Base-by-base conservation (phyloP, 1,139 yeast genomes). In the Saccharomyces hybrid region DNA sequence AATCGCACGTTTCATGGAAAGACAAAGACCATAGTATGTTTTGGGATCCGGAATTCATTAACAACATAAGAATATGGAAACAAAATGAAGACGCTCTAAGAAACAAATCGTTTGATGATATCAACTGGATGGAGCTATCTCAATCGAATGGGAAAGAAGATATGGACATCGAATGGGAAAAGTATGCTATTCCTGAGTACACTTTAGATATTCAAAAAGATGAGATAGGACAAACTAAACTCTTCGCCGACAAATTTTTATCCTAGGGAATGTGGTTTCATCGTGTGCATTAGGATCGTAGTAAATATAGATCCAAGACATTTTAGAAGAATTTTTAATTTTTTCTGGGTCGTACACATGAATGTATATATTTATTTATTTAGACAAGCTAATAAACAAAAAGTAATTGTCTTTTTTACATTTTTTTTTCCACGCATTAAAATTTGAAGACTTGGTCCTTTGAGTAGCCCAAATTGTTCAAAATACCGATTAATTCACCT, bases 371-470 rank as follows among this genome's bases (percentile, higher is more conserved):
- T 38, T 16, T 34, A 16, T 4, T 31, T 31, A 3, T 12, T 34
- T 34, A 7, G 21, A 34, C 42, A 11, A 34, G 14, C 21, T 19
- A 16, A 14, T 49, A 26, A 38, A 49, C 29, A 27, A 38, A 38
- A 7, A 7, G 28, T 27, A 27, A 12, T 12, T n/a, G 5, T 47
- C 14, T 28, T 47, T 27, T 27, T 24, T 24, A 12, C 12, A 24
- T 31, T 19, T 16, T 31, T 31, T 48, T 16, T 24, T 24, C 11
- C 47, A 19, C 5, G 47, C 38, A 53, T 66, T 82, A 93, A 72
- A 89, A 93, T 78, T 93, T 93, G 76, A 82, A 91, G 53, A 93
- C 98, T 68, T 88, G 84, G 58, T 87, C 91, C 77, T 88, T 86
- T 73, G 81, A 75, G 82, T 80, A 91, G 55, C 97, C 97, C 64